Evolutionary conservation across 176 grass and related monocot genomes (phyloP).

Genomic region (Metroxylon sagu): DNA sequence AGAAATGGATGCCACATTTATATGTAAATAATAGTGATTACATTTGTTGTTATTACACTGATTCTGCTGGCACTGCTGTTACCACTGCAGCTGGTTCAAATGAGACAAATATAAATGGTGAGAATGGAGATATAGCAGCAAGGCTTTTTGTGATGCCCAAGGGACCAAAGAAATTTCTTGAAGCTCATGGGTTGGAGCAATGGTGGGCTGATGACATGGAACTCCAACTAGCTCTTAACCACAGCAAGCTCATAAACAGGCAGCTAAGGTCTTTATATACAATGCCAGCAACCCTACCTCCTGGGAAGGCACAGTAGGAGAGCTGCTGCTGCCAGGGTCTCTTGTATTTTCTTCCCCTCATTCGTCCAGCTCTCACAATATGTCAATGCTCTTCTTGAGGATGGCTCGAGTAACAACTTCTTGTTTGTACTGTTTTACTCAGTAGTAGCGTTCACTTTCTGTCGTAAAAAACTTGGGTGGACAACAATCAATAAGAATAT

Average conservation of each 20-base stretch:
- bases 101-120: conserved; percentile 17
- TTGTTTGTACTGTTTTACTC: no score
- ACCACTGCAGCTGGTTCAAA: conserved; percentile 7
- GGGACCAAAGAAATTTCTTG: conserved; percentile 67
- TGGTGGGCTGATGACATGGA: conserved; percentile 87
- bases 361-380: no score
- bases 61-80: conserved; percentile 34
- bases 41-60: conserved; percentile 82
- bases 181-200: conserved; percentile 69
- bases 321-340: no score
- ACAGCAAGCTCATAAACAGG: conserved; percentile 70
- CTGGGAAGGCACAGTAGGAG: no score
- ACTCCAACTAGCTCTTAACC: conserved; percentile 48
- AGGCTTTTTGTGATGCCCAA: conserved; percentile 61
- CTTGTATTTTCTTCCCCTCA: no score
- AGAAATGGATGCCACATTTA: conserved; percentile 69
- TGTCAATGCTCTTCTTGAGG: no score
- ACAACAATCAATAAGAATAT: no score
- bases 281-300: no score
- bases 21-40: conserved; percentile 92
- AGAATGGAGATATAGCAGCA: conserved; percentile 27
- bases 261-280: conserved; percentile 28
- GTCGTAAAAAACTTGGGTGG: no score
- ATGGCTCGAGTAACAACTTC: no score
- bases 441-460: no score